Conservation (phyloP, 2,329 filamentous ascomycete species). For the Westerdykella ornata region DNA sequence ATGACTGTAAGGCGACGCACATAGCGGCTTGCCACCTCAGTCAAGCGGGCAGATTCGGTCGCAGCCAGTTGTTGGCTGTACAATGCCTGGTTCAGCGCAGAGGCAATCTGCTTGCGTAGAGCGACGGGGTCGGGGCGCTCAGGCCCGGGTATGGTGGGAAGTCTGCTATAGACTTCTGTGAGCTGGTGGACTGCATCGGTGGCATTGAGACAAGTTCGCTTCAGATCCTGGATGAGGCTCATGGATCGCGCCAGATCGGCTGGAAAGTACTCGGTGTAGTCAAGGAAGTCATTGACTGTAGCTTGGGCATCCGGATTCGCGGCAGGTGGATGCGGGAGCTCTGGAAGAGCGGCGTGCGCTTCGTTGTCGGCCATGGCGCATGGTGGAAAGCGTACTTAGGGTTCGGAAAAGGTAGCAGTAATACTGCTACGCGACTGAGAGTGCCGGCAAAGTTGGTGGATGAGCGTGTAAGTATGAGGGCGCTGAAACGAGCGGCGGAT, state of each 20-base stretch:
- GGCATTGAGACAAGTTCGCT: slow-evolving; percentile 39
- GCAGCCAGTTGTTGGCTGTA: slow-evolving; percentile 51
- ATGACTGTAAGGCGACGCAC: slow-evolving; percentile 53
- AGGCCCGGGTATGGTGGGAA: slow-evolving; percentile 46
- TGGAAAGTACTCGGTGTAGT: slow-evolving; percentile 63
- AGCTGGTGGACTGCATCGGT: slow-evolving; percentile 44
- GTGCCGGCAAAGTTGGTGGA: slow-evolving; percentile 25
- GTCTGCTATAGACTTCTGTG: slow-evolving; percentile 43
- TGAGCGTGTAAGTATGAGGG: slow-evolving; percentile 11
- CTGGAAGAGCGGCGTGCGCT: slow-evolving; percentile 20
- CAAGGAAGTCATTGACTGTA: slow-evolving; percentile 60
- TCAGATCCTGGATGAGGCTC: slow-evolving; percentile 52
- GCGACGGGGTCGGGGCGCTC: slow-evolving; percentile 47
- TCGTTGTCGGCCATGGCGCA: slow-evolving; percentile 33
- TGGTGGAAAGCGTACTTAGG: slow-evolving; percentile 16
- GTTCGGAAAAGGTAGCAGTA: slow-evolving; percentile 34
- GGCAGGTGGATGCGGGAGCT: slow-evolving; percentile 38
- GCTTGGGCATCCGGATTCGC: slow-evolving; percentile 59
- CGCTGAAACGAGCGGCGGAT: background rate
- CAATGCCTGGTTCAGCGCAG: slow-evolving; percentile 49
- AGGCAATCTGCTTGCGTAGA: slow-evolving; percentile 52
- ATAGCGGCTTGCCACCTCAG: slow-evolving; percentile 53
- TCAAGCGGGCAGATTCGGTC: slow-evolving; percentile 51
- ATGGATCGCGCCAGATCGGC: slow-evolving; percentile 58
- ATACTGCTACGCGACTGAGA: slow-evolving; percentile 33